Percentiles rank a stretch among this genome's conserved stretches.
phyloP scores from a whole-genome alignment of 768 basidiomycete species.

The Lactifluus rugatus region DNA sequence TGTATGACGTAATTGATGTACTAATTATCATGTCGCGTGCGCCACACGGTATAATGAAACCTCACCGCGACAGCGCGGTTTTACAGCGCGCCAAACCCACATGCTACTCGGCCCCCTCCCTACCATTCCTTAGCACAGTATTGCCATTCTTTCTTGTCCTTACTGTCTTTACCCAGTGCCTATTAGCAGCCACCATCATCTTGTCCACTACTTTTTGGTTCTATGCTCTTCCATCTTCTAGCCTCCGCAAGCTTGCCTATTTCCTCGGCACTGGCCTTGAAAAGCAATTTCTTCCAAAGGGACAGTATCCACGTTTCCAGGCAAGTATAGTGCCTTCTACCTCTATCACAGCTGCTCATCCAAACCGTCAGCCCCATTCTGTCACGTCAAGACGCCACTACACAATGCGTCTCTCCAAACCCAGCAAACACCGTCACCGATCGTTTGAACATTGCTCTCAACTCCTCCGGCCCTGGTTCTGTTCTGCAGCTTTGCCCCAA shows the following conservation, averaged over 20 bases:
- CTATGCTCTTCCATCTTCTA: background rate
- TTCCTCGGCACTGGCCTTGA: background rate
- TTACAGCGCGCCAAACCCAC: too few species aligned
- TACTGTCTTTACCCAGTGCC: background rate
- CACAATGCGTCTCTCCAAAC: constrained; percentile 34
- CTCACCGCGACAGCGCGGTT: too few species aligned
- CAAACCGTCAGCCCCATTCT: background rate
- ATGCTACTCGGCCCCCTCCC: too few species aligned
- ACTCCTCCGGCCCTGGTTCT: constrained; percentile 57
- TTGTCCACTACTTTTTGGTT: background rate
- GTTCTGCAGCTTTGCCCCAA: constrained; percentile 56
- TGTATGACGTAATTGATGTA: too few species aligned
- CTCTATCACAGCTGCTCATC: background rate
- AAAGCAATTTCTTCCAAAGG: background rate
- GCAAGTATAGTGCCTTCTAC: background rate
- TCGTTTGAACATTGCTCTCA: constrained; percentile 55
- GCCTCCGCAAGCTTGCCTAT: background rate
- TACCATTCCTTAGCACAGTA: too few species aligned
- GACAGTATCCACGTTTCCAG: background rate
- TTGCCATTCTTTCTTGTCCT: background rate
- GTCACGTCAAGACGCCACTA: background rate
- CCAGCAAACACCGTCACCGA: constrained; percentile 54
- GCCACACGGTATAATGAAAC: too few species aligned
- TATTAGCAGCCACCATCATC: background rate
- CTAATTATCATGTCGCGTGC: too few species aligned